A percentile compares a stretch with the other conserved stretches of the same genome.
These are phyloP conservation scores for Penicillium canescens DNA, from an alignment of 495 filamentous ascomycete genomes.

Conservation along the genomic window DNA sequence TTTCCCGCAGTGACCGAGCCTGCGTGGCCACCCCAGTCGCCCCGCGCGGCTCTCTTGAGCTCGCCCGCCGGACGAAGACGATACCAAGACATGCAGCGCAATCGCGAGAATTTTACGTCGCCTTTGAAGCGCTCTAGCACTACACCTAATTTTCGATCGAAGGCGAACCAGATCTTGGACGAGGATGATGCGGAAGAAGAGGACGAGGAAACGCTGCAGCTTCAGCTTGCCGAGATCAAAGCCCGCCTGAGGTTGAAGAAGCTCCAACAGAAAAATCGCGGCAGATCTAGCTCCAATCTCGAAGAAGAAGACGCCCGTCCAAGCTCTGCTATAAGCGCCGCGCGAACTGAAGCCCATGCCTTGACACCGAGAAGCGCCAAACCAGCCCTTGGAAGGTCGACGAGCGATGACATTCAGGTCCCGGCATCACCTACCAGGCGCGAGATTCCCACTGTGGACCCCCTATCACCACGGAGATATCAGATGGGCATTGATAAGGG, in stretches of 20 bases:
- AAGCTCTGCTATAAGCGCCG: slow-evolving; percentile 26
- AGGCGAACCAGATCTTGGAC: slow-evolving; percentile 32
- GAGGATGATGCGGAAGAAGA: slow-evolving; percentile 59
- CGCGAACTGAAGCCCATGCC: slow-evolving; percentile 18
- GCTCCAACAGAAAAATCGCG: slow-evolving; percentile 59
- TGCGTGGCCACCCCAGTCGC: slow-evolving; percentile 86
- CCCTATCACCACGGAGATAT: slow-evolving; percentile 76
- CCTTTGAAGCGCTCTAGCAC: slow-evolving; percentile 55
- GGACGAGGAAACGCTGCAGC: slow-evolving; percentile 84
- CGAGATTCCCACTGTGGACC: slow-evolving; percentile 44
- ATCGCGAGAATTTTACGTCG: slow-evolving; percentile 63
- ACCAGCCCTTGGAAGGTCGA: slow-evolving; percentile 12
- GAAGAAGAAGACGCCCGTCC: slow-evolving; percentile 28
- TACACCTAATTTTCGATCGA: slow-evolving; percentile 38
- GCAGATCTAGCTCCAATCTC: slow-evolving; percentile 29
- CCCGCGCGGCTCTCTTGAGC: slow-evolving; percentile 78
- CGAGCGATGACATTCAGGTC: slow-evolving; percentile 61
- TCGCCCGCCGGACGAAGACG: slow-evolving; percentile 77
- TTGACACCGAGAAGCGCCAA: slow-evolving; percentile 26
- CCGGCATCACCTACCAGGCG: slow-evolving; percentile 75
- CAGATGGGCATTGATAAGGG: slow-evolving; percentile 90
- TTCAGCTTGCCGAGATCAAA: slow-evolving; percentile 83
- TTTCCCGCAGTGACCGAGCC: slow-evolving; percentile 43
- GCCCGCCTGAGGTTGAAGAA: slow-evolving; percentile 87
- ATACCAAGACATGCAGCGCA: slow-evolving; percentile 62